Percentiles rank a stretch among this genome's conserved stretches.
Evolutionary conservation across 345 rosid genomes (phyloP).

Genomic region (Nasturtium officinale): DNA sequence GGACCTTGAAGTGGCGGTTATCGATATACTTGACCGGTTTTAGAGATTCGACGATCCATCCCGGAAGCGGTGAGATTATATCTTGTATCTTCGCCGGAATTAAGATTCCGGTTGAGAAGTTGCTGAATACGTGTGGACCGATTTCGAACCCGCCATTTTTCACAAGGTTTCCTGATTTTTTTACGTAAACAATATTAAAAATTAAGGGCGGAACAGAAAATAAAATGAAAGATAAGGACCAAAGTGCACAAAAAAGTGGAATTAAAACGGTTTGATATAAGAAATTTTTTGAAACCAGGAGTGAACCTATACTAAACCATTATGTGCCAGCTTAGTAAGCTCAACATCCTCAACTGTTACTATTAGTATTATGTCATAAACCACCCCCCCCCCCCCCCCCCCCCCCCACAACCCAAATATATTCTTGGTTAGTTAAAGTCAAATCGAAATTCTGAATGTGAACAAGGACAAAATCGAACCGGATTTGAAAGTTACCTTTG

Average conservation of each 20-base stretch:
- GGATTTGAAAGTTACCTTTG: conserved; percentile 41
- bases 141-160: conserved; percentile 80
- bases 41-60: conserved; percentile 91
- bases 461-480: background rate
- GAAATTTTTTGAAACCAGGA: no score
- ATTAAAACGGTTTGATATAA: no score
- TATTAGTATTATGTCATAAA: no score
- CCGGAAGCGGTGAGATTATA: conserved; percentile 70
- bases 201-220: background rate
- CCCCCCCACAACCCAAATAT: no score
- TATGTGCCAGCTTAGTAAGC: no score
- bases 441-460: background rate
- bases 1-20: conserved; percentile 65
- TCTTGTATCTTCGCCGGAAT: conserved; percentile 60
- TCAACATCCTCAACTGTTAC: no score
- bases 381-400: no score
- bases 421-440: background rate
- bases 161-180: conserved; percentile 51
- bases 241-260: no score
- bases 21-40: conserved; percentile 80
- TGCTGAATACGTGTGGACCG: conserved; percentile 79
- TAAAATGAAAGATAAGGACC: background rate
- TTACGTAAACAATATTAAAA: background rate
- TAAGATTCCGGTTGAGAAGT: conserved; percentile 81
- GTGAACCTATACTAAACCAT: no score